Percentiles rank a stretch among this genome's conserved stretches.
These are phyloP conservation scores for Fonsecaea nubica DNA, from an alignment of 2,329 filamentous ascomycete genomes.

Conservation along the genomic window DNA sequence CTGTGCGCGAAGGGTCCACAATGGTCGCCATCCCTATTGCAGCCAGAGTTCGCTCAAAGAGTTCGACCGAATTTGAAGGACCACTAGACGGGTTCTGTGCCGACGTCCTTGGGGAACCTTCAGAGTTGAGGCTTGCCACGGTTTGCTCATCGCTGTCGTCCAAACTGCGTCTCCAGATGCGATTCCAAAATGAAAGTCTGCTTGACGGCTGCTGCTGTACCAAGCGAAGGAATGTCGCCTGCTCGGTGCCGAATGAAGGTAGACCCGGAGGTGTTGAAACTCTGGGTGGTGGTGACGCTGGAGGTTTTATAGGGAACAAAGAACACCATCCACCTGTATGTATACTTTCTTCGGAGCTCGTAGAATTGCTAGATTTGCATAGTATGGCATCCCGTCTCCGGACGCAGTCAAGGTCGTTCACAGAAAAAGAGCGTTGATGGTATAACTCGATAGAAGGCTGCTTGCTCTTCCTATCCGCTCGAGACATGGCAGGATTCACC, in stretches of 20 bases:
- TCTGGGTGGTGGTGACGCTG: conserved; percentile 48
- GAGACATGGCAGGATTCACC: conserved; percentile 8
- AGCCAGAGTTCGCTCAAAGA: conserved; percentile 42
- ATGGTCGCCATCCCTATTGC: conserved; percentile 46
- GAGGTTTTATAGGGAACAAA: conserved; percentile 32
- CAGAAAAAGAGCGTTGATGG: conserved; percentile 39
- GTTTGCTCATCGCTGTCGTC: conserved; percentile 24
- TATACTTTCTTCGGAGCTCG: conserved; percentile 40
- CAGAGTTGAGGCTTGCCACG: not conserved
- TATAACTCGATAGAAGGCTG: conserved; percentile 14
- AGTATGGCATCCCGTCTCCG: conserved; percentile 5
- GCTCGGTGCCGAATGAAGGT: conserved; percentile 51
- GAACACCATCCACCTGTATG: conserved; percentile 28
- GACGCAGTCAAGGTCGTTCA: conserved; percentile 41
- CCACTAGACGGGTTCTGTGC: conserved; percentile 12
- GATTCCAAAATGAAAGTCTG: conserved; percentile 17
- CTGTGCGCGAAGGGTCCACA: conserved; percentile 33
- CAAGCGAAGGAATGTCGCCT: conserved; percentile 44
- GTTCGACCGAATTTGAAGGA: conserved; percentile 25
- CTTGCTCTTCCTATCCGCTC: conserved; percentile 5
- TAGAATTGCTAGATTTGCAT: conserved; percentile 24
- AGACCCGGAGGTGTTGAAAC: conserved; percentile 53
- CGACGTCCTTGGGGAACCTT: conserved; percentile 6
- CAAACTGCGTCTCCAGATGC: conserved; percentile 17
- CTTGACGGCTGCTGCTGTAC: conserved; percentile 17